A percentile compares a stretch with the other conserved stretches of the same genome.
These are phyloP conservation scores for Vigna nakashimae DNA, from an alignment of 306 rosid species.

Conservation along the genomic window DNA sequence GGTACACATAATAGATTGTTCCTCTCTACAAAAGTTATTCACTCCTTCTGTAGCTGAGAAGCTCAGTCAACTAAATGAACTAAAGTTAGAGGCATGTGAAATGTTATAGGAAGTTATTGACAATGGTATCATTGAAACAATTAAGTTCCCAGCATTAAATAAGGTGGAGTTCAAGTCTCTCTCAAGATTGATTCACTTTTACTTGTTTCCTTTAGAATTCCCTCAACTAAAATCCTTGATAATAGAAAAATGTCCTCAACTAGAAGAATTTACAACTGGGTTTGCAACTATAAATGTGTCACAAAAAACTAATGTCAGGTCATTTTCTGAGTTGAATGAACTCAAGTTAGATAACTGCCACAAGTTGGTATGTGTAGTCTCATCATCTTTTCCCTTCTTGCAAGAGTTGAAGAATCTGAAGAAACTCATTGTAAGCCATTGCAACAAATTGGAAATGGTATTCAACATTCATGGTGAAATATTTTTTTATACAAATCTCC, in stretches of 20 bases:
- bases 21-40: neutral
- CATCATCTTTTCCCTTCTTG: constrained; percentile 24
- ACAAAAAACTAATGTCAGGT: neutral
- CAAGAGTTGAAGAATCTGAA: constrained; percentile 18
- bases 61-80: neutral
- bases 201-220: neutral
- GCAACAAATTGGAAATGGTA: too few species aligned
- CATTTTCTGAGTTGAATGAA: constrained; percentile 12
- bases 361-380: constrained; percentile 17
- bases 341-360: constrained; percentile 24
- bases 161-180: constrained; percentile 12
- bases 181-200: neutral
- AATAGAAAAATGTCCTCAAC: neutral
- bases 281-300: neutral
- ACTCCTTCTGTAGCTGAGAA: neutral
- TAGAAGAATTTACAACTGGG: neutral
- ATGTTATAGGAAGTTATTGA: neutral
- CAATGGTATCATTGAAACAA: neutral
- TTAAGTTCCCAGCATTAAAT: neutral
- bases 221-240: neutral
- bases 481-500: neutral
- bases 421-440: constrained; percentile 13
- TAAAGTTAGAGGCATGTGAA: neutral
- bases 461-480: too few species aligned
- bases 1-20: neutral